Conservation (phyloP, 1,284 basidiomycete genomes). For the Apiotrichum akiyoshidainum region DNA sequence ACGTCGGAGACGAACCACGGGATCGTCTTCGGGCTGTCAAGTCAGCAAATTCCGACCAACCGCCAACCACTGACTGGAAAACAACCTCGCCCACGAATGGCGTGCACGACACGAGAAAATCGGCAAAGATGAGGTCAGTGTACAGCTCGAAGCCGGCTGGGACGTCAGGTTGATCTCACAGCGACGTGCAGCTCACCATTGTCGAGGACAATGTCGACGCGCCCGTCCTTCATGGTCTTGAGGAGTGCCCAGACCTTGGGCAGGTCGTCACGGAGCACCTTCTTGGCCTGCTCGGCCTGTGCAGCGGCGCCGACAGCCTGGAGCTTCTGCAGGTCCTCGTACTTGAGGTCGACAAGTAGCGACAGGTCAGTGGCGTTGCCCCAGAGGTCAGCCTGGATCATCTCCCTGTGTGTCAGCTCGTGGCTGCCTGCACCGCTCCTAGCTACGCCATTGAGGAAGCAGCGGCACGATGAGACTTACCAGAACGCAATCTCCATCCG, state of each 20-base stretch:
- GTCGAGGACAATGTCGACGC: conserved; percentile 86
- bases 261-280: conserved; percentile 82
- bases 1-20: conserved; percentile 89
- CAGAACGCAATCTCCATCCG: conserved; percentile 48
- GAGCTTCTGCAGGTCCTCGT: conserved; percentile 73
- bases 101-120: conserved; percentile 84
- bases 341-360: conserved; percentile 49
- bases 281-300: conserved; percentile 67
- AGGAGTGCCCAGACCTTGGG: conserved; percentile 71
- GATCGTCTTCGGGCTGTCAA: conserved; percentile 71
- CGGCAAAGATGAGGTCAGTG: conserved; percentile 90
- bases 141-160: conserved; percentile 90
- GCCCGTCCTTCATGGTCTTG: conserved; percentile 56
- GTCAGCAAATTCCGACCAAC: neutral
- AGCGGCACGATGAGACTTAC: conserved; percentile 24
- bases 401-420: conserved; percentile 31
- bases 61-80: conserved; percentile 68
- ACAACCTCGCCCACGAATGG: conserved; percentile 74
- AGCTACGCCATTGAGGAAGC: too few species aligned
- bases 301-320: conserved; percentile 77
- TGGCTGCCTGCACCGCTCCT: too few species aligned
- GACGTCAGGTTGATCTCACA: neutral
- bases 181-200: conserved; percentile 61
- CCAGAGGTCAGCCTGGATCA: conserved; percentile 51
- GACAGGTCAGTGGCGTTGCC: conserved; percentile 52